Evolutionary conservation across 1,284 basidiomycete genomes (phyloP), one percentile per base, ranked within the genome.

Genomic region (Fomitopsis betulina): DNA sequence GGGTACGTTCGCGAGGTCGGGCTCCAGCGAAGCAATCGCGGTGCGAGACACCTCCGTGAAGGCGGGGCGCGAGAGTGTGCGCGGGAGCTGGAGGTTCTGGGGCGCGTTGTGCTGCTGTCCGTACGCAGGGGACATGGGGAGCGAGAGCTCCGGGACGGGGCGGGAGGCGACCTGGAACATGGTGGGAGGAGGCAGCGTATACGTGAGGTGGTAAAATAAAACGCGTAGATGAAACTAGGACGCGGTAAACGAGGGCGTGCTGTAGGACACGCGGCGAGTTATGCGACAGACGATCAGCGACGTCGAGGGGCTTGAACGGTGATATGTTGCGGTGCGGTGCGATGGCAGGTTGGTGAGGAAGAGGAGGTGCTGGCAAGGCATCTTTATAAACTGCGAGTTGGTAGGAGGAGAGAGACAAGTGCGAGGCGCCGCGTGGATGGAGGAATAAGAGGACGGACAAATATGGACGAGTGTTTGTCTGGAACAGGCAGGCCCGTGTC

Each of bases 21-120:
- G 73, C 58, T 73, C 75, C 53, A 75, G 63, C 3, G 67, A 64
- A 1, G 67, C 68, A 43, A 75, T 61, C n/a, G 68, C 63, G 53
- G 64, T 67, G 30, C 65, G 63, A 17, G 68, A 61, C 21, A 75
- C 70, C 56, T 72, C 72, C 23, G 64, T 57, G 62, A 71, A 68
- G 39, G 57, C 65, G 53, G 73, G 72, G 8, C 71, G 67, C 15
- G 69, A 67, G 23, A 76, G 71, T 9, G 68, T 67, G 47, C 73
- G 71, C 33, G 75, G 75, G 33, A 76, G 72, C 73, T 77, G 74
- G 67, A 79, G 63, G 59, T 61, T 65, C 33, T 33, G 30, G 13
- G 59, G 60, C 8, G 63, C 56, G 21, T 62, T 60, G 52, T 56
- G 58, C 19, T 56, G 58, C 19, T 59, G 62, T 39, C 61, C 58